A percentile compares a stretch with the other conserved stretches of the same genome.
Conservation (phyloP, 768 basidiomycete species). For the Auriscalpium microsporum region DNA sequence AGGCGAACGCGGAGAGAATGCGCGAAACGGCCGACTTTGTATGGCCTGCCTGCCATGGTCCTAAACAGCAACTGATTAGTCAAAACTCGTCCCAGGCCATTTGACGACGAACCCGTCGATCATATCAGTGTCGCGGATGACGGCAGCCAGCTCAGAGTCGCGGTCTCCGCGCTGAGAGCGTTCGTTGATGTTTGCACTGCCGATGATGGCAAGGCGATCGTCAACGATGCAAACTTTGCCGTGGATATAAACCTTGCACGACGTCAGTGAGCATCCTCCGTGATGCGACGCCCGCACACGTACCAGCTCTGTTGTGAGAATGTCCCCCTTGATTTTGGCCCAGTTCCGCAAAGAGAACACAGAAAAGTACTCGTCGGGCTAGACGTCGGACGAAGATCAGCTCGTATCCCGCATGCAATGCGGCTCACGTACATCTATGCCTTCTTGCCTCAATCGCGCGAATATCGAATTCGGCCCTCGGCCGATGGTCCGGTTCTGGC, state of each 20-base stretch:
- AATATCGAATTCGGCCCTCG: slow-evolving; percentile 92
- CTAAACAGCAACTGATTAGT: slow-evolving; percentile 30
- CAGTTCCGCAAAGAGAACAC: slow-evolving; percentile 90
- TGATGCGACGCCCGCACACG: too few species aligned
- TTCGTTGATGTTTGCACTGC: slow-evolving; percentile 97
- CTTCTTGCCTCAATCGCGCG: slow-evolving; percentile 71
- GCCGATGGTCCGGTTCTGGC: slow-evolving; percentile 83
- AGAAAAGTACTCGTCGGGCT: slow-evolving; percentile 90
- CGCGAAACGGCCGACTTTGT: slow-evolving; percentile 94
- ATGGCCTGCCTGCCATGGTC: slow-evolving; percentile 89
- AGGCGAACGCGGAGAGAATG: slow-evolving; percentile 88
- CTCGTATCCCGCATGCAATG: neutral
- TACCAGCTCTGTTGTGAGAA: slow-evolving; percentile 83
- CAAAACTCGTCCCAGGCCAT: neutral
- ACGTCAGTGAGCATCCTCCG: neutral
- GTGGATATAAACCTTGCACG: slow-evolving; percentile 74
- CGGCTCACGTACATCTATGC: slow-evolving; percentile 63
- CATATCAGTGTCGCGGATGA: slow-evolving; percentile 96
- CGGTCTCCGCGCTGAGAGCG: slow-evolving; percentile 92
- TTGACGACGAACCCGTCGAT: slow-evolving; percentile 62
- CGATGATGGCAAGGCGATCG: slow-evolving; percentile 89
- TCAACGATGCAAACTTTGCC: slow-evolving; percentile 86
- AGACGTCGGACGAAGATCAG: slow-evolving; percentile 4
- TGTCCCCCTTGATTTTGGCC: slow-evolving; percentile 81
- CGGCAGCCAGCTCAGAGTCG: slow-evolving; percentile 89